A percentile compares a stretch with the other conserved stretches of the same genome.
phyloP scores from a whole-genome alignment of 2,329 filamentous ascomycete species.

The Fusarium ramigenum region DNA sequence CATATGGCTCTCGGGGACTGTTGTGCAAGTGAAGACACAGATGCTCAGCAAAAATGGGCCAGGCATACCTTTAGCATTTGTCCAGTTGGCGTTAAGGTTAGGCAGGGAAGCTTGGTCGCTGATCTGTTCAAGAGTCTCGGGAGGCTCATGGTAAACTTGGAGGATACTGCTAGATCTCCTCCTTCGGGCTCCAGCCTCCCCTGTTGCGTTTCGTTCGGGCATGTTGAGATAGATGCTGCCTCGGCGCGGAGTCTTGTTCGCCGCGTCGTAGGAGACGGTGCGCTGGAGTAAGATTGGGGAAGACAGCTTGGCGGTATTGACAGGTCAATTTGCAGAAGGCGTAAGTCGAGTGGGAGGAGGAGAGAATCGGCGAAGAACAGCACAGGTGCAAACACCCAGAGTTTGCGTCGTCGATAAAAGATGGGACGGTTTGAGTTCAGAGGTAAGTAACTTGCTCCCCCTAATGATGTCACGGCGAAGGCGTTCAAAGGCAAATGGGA shows the following conservation, averaged over 20 bases:
- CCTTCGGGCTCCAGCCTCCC: slow-evolving; percentile 71
- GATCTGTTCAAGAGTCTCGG: slow-evolving; percentile 96
- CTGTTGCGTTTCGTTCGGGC: slow-evolving; percentile 60
- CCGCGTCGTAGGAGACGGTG: slow-evolving; percentile 90
- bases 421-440: slow-evolving; percentile 18
- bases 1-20: slow-evolving; percentile 3
- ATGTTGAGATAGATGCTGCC: slow-evolving; percentile 68
- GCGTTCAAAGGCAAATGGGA: slow-evolving; percentile 30
- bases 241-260: slow-evolving; percentile 74
- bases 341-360: slow-evolving; percentile 14
- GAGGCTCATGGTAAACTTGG: slow-evolving; percentile 93
- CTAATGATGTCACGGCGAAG: slow-evolving; percentile 45
- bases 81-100: slow-evolving; percentile 98
- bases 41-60: slow-evolving; percentile 9
- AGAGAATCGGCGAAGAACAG: slow-evolving; percentile 19
- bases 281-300: slow-evolving; percentile 86
- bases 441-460: slow-evolving; percentile 31
- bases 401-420: slow-evolving; percentile 17
- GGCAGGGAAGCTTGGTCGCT: slow-evolving; percentile 95
- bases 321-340: slow-evolving; percentile 35
- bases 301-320: slow-evolving; percentile 95
- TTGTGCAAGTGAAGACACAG: background rate
- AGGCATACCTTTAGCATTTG: slow-evolving; percentile 91
- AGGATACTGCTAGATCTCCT: slow-evolving; percentile 95
- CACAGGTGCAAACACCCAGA: slow-evolving; percentile 9